Base-by-base conservation (phyloP, 768 basidiomycete genomes). In the Chalciporus piperatus region DNA sequence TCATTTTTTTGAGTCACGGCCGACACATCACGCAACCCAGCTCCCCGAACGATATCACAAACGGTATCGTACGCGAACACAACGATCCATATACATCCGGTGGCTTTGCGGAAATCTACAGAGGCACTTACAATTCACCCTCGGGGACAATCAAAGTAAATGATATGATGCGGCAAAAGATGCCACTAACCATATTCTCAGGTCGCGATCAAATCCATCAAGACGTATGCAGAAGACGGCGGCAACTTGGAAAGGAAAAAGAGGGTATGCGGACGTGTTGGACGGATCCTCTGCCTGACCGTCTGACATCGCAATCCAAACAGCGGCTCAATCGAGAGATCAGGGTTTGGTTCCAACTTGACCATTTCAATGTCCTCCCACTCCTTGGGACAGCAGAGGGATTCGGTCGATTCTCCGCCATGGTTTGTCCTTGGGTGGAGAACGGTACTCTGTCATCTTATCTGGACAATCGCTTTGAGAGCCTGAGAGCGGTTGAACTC, bases 391-490 rank as follows among this genome's bases (percentile, higher is more conserved):
- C 58, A 4, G 50, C 51, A 5, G 51, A 44, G 17, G 64, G 61
- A 37, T 67, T 62, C 45, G 63, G 68, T 17, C 61, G 56, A 11
- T 63, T 60, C 20, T 33, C 57, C n/a, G 60, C 65, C 7, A 55
- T 66, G 59, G 59, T 69, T 20, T 69, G 52, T 42, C 67, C 67
- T 2, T 65, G 64, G 62, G 48, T 43, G 23, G 59, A 60, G 2
- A 60, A 64, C 11, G 64, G 62, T 12, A 51, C 54, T 28, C 49
- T 68, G 43, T 55, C 52, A 13, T 20, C 53, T 17, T 65, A 66
- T 41, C 48, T 68, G 20, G 56, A 59, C 28, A 30, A 38, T 13
- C 32, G 17, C 17, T n/a, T 44, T 28, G 51, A 51, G 13, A 46
- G 48, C 3, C 57, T 67, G n/a, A 8, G 45, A 1, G 19, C 6